A percentile compares a stretch with the other conserved stretches of the same genome.
phyloP scores from a whole-genome alignment of 495 filamentous ascomycete genomes.

The Rhypophila decipiens region DNA sequence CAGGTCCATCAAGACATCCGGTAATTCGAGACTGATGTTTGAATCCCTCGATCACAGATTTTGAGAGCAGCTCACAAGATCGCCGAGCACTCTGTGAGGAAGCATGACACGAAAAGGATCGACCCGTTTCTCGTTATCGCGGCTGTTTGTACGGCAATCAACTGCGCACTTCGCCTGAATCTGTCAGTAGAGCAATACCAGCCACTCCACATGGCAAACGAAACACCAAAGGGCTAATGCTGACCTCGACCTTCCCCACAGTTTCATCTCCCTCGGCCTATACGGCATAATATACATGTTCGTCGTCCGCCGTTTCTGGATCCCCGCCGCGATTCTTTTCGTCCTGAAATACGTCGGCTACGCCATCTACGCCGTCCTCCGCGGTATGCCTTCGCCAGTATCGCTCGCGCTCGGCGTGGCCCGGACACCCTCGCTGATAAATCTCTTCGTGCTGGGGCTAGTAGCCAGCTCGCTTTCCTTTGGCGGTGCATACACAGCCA shows the following conservation, averaged over 20 bases:
- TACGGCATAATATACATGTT: constrained; percentile 9
- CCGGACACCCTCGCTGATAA: constrained; percentile 5
- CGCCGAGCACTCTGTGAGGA: constrained; percentile 8
- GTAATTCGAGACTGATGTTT: no score
- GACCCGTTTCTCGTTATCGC: constrained; percentile 11
- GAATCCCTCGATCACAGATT: no score
- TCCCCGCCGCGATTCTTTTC: constrained; percentile 7
- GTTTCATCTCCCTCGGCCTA: constrained; percentile 11
- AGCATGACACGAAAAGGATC: constrained; percentile 7
- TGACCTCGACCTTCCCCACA: neutral
- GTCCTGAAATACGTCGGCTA: constrained; percentile 6
- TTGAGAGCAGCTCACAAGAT: constrained; percentile 8
- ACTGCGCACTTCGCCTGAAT: constrained; percentile 9
- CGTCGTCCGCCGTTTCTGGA: constrained; percentile 5
- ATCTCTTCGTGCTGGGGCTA: constrained; percentile 9
- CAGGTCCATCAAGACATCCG: no score
- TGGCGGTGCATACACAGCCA: constrained; percentile 11
- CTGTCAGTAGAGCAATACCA: constrained; percentile 8
- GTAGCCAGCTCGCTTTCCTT: constrained; percentile 10
- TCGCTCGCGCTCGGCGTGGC: constrained; percentile 8
- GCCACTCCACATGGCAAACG: neutral
- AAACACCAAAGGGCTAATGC: neutral
- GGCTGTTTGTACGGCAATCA: constrained; percentile 7
- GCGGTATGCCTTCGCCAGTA: constrained; percentile 8
- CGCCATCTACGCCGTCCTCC: constrained; percentile 5